These are phyloP conservation scores for Penicillium aurantiogriseum DNA, from an alignment of 2,329 filamentous ascomycete genomes.

Conservation along the genomic window DNA sequence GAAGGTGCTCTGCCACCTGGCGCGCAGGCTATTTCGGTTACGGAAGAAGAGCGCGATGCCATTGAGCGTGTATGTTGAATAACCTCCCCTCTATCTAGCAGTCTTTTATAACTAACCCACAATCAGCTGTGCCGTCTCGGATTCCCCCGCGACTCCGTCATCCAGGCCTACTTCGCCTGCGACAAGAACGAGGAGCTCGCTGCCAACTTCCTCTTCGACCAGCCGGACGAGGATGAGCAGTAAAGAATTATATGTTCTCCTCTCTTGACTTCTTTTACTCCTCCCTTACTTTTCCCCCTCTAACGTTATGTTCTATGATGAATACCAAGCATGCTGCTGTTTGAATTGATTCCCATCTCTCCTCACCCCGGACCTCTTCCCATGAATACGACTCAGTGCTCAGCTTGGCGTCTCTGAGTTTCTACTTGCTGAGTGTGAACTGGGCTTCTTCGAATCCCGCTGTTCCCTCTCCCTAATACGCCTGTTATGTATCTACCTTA, in stretches of 20 bases:
- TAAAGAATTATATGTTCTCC: conserved; percentile 16
- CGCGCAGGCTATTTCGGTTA: conserved; percentile 84
- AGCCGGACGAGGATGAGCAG: conserved; percentile 75
- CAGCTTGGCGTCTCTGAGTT: conserved; percentile 3
- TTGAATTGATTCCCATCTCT: conserved; percentile 17
- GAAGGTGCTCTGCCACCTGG: conserved; percentile 77
- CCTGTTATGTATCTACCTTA: conserved; percentile 33
- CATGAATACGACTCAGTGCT: conserved; percentile 5
- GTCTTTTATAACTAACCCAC: conserved; percentile 17
- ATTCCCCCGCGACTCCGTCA: conserved; percentile 88
- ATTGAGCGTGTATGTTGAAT: conserved; percentile 79
- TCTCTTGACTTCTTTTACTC: conserved; percentile 1
- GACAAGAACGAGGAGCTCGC: conserved; percentile 99
- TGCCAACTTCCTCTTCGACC: conserved; percentile 96
- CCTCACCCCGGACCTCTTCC: not conserved
- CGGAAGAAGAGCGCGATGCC: conserved; percentile 92
- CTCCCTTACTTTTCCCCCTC: conserved; percentile 1
- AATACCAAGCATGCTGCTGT: conserved; percentile 30
- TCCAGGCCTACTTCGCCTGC: conserved; percentile 98
- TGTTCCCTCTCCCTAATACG: conserved; percentile 14
- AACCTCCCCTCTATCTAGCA: not conserved
- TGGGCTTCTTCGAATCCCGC: conserved; percentile 9
- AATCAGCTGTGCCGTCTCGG: conserved; percentile 81
- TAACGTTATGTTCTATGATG: conserved; percentile 27
- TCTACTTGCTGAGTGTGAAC: conserved; percentile 9